These are phyloP conservation scores for Excoecaria cochinchinensis DNA, from an alignment of 345 rosid species.

Conservation along the genomic window DNA sequence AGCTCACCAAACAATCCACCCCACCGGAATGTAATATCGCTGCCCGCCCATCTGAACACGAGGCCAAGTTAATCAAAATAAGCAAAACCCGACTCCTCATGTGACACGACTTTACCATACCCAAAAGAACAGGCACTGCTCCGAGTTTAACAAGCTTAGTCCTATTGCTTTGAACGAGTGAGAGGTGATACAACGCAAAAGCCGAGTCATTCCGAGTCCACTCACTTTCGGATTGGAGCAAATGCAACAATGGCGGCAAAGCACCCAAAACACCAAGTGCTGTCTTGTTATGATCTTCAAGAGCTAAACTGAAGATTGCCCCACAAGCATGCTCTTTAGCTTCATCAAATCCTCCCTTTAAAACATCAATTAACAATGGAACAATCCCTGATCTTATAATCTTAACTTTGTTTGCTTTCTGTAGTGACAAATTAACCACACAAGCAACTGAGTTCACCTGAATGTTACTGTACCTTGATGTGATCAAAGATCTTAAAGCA, in stretches of 20 bases:
- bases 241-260: conserved; percentile 63
- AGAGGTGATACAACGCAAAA: conserved; percentile 75
- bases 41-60: conserved; percentile 52
- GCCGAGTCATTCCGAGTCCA: conserved; percentile 76
- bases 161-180: conserved; percentile 66
- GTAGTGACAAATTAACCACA: conserved; percentile 72
- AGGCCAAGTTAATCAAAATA: conserved; percentile 55
- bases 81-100: conserved; percentile 48
- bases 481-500: conserved; percentile 43
- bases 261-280: conserved; percentile 92
- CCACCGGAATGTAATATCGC: conserved; percentile 77
- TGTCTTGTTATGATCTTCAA: conserved; percentile 73
- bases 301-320: conserved; percentile 72
- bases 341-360: conserved; percentile 67
- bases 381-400: conserved; percentile 86
- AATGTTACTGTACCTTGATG: conserved; percentile 54
- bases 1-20: conserved; percentile 59
- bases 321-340: conserved; percentile 83
- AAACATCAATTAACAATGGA: conserved; percentile 60
- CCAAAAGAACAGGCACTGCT: conserved; percentile 53
- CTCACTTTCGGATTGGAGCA: conserved; percentile 55
- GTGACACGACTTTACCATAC: conserved; percentile 56
- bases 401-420: conserved; percentile 63
- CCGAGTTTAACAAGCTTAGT: conserved; percentile 62
- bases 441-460: conserved; percentile 77